Conservation (phyloP, 345 rosid species). For the Dipteronia sinensis region DNA sequence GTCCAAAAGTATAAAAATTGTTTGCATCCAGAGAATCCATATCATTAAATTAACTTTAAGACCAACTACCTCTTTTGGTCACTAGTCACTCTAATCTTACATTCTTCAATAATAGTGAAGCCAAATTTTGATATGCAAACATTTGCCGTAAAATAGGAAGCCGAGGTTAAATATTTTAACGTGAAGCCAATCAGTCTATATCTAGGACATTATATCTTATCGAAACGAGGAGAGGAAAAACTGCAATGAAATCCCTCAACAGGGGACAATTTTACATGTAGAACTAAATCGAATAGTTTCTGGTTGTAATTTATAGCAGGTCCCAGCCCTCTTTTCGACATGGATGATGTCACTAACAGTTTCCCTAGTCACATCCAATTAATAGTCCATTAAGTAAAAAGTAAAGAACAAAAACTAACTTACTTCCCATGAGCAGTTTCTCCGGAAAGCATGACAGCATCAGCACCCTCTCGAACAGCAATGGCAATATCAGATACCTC, state of each 20-base stretch:
- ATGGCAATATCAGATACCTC: constrained; percentile 99
- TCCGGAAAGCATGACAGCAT: constrained; percentile 98
- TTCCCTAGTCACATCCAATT: background rate
- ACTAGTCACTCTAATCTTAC: background rate
- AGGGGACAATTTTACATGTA: background rate
- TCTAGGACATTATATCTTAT: no score
- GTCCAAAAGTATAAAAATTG: background rate
- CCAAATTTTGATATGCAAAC: background rate
- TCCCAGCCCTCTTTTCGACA: background rate
- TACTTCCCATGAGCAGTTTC: constrained; percentile 99
- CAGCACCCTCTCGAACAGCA: constrained; percentile 98
- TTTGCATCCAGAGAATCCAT: background rate
- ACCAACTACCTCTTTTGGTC: background rate
- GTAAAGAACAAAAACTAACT: constrained; percentile 31
- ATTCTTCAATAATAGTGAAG: background rate
- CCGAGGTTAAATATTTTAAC: background rate
- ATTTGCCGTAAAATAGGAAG: background rate
- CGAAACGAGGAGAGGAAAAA: background rate
- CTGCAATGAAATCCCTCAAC: background rate
- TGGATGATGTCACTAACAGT: background rate
- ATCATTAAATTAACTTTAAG: background rate
- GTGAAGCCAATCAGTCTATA: background rate
- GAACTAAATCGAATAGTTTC: background rate
- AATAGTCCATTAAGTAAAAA: background rate
- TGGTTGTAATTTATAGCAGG: background rate